Evolutionary conservation across 495 filamentous ascomycete genomes (phyloP).

Genomic region (Podospora appendiculata): DNA sequence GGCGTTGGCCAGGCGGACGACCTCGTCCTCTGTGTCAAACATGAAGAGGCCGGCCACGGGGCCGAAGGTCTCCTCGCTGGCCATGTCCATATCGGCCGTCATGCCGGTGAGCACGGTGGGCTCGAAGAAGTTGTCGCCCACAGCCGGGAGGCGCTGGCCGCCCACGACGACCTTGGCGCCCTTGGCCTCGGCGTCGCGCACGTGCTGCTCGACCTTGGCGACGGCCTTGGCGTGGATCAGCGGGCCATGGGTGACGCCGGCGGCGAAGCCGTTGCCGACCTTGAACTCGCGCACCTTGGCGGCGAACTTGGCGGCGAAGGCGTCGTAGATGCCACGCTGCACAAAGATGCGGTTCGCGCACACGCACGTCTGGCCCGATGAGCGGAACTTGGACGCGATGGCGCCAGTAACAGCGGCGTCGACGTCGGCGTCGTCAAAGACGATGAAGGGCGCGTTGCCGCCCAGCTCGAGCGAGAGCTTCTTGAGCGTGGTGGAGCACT

Average conservation of each 20-base stretch:
- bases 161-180: slow-evolving; percentile 66
- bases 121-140: slow-evolving; percentile 71
- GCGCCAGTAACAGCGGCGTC: slow-evolving; percentile 69
- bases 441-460: slow-evolving; percentile 88
- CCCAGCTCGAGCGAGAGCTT: slow-evolving; percentile 82
- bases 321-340: slow-evolving; percentile 70
- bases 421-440: slow-evolving; percentile 85
- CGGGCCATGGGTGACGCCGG: slow-evolving; percentile 69
- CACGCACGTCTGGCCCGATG: slow-evolving; percentile 84
- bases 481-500: slow-evolving; percentile 73
- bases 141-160: slow-evolving; percentile 55
- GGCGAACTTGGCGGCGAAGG: slow-evolving; percentile 61
- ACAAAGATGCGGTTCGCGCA: slow-evolving; percentile 85
- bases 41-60: slow-evolving; percentile 78
- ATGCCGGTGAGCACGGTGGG: slow-evolving; percentile 77
- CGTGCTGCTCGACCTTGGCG: slow-evolving; percentile 68
- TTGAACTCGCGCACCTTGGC: slow-evolving; percentile 70
- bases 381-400: slow-evolving; percentile 74
- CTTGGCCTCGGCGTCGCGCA: slow-evolving; percentile 67
- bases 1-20: slow-evolving; percentile 68
- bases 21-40: slow-evolving; percentile 78
- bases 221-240: slow-evolving; percentile 72
- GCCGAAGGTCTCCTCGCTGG: slow-evolving; percentile 80
- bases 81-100: slow-evolving; percentile 69
- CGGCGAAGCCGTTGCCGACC: slow-evolving; percentile 67